These are phyloP conservation scores for Lactifluus volemus DNA, from an alignment of 768 basidiomycete genomes.

Conservation along the genomic window DNA sequence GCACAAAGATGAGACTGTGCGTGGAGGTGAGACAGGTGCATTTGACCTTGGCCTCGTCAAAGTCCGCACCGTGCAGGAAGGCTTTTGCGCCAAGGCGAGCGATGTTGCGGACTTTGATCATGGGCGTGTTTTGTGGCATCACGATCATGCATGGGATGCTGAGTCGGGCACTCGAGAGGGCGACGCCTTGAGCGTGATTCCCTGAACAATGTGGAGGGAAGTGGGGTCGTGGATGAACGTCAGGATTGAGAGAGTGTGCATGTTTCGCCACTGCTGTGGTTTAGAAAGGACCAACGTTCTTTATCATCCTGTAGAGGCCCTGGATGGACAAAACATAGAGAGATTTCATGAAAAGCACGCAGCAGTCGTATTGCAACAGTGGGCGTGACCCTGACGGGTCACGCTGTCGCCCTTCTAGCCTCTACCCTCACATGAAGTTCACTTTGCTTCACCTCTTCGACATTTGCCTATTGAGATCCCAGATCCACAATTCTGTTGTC, in stretches of 20 bases:
- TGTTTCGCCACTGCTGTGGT: no score
- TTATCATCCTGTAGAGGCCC: no score
- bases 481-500: no score
- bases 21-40: slow-evolving; percentile 74
- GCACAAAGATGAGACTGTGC: slow-evolving; percentile 82
- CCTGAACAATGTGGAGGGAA: slow-evolving; percentile 38
- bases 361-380: no score
- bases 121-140: slow-evolving; percentile 91
- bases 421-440: no score
- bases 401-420: no score
- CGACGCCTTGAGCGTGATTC: slow-evolving; percentile 98
- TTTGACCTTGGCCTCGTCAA: slow-evolving; percentile 93
- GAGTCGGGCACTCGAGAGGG: slow-evolving; percentile 82
- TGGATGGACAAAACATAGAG: no score
- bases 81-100: slow-evolving; percentile 93
- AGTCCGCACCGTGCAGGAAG: slow-evolving; percentile 83
- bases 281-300: no score
- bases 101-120: slow-evolving; percentile 94
- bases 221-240: neutral
- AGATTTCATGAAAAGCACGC: no score
- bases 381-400: no score
- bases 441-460: no score
- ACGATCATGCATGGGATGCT: slow-evolving; percentile 96
- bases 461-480: no score
- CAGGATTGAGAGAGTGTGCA: slow-evolving; percentile 2